Conservation (phyloP, 768 basidiomycete genomes). For the Rhizopogon vinicolor region DNA sequence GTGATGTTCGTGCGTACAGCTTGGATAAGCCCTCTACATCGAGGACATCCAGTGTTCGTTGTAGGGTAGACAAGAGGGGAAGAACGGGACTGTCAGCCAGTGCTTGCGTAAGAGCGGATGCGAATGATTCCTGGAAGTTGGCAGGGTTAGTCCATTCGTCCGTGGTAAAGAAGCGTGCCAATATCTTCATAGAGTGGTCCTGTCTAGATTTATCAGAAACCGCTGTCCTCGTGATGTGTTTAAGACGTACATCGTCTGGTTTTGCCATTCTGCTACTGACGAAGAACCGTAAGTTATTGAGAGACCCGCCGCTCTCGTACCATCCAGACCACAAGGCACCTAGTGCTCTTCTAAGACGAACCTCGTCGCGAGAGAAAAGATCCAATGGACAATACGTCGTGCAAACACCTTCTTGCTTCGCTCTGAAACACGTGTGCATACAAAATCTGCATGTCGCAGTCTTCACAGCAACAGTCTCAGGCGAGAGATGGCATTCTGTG, state of each 20-base stretch:
- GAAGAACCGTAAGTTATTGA: slow-evolving; percentile 86
- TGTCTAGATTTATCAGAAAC: not conserved
- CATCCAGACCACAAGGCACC: slow-evolving; percentile 69
- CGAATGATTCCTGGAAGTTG: slow-evolving; percentile 46
- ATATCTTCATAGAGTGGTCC: not conserved
- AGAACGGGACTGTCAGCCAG: slow-evolving; percentile 52
- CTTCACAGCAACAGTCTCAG: slow-evolving; percentile 55
- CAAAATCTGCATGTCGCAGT: slow-evolving; percentile 80
- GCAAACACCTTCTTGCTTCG: slow-evolving; percentile 26
- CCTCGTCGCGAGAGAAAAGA: slow-evolving; percentile 68
- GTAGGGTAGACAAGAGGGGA: slow-evolving; percentile 50
- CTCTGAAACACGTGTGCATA: slow-evolving; percentile 70
- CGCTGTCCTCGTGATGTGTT: not conserved
- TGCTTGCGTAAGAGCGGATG: slow-evolving; percentile 41
- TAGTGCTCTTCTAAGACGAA: slow-evolving; percentile 64
- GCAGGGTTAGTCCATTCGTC: slow-evolving; percentile 6
- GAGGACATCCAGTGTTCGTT: slow-evolving; percentile 72
- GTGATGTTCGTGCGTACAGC: slow-evolving; percentile 25
- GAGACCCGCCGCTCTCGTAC: slow-evolving; percentile 53
- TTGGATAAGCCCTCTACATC: slow-evolving; percentile 79
- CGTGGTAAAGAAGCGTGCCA: slow-evolving; percentile 10
- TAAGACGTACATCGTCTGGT: slow-evolving; percentile 52
- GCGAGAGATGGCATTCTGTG: slow-evolving; percentile 51
- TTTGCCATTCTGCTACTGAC: slow-evolving; percentile 53
- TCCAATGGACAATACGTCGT: slow-evolving; percentile 83